phyloP scores from a whole-genome alignment of 176 grass and related monocot species.

The Lolium multiflorum region DNA sequence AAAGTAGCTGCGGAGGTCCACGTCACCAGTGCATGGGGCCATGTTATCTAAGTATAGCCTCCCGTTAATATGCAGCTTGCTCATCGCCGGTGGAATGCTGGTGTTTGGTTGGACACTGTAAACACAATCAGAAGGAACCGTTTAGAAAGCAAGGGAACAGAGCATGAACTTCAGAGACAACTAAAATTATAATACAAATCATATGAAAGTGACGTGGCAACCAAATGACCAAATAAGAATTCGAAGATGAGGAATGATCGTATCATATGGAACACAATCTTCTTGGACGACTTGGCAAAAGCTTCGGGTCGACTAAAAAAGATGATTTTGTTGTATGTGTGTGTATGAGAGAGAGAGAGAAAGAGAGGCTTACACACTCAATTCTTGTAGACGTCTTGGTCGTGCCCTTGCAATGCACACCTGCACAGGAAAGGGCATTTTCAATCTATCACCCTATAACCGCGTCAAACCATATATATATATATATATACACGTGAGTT shows the following conservation, averaged over 20 bases:
- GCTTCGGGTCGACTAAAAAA: background rate
- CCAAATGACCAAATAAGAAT: background rate
- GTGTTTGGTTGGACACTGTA: background rate
- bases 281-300: background rate
- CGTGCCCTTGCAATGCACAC: background rate
- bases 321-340: background rate
- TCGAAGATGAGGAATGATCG: background rate
- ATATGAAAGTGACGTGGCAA: background rate
- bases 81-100: background rate
- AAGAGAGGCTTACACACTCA: background rate
- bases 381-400: background rate
- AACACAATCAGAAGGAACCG: background rate
- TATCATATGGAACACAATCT: background rate
- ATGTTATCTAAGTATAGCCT: conserved; percentile 50
- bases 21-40: conserved; percentile 13
- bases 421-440: background rate
- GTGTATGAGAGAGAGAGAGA: background rate
- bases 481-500: background rate
- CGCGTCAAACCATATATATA: background rate
- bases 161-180: background rate
- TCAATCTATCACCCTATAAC: background rate
- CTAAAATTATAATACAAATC: background rate
- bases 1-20: conserved; percentile 38
- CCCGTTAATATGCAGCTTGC: background rate
- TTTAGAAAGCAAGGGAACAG: background rate